Conservation (phyloP, 2,329 filamentous ascomycete genomes). For the Aspergillus brasiliensis region DNA sequence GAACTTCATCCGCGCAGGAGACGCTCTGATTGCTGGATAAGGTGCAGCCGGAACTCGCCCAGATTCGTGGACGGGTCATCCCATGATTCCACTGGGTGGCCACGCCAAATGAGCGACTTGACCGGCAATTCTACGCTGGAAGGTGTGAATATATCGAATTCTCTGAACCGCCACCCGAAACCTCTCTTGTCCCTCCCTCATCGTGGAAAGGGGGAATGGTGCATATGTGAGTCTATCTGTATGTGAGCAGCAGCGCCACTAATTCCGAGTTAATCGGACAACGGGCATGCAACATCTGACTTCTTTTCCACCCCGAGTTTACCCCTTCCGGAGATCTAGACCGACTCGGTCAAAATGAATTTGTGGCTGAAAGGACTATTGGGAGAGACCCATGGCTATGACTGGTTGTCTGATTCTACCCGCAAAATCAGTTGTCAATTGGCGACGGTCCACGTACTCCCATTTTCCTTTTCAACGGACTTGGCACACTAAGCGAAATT, state of each 20-base stretch:
- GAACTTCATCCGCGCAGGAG: slow-evolving; percentile 9
- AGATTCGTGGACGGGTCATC: neutral
- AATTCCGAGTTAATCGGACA: neutral
- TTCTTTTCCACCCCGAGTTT: neutral
- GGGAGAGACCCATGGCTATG: neutral
- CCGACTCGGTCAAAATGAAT: neutral
- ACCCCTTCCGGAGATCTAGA: slow-evolving; percentile 1
- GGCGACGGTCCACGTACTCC: slow-evolving; percentile 1
- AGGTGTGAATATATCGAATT: neutral
- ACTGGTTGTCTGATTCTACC: slow-evolving; percentile 1
- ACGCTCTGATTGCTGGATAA: slow-evolving; percentile 15
- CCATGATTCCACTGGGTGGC: neutral
- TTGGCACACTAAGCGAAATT: slow-evolving; percentile 6
- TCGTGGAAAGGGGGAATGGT: neutral
- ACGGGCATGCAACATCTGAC: neutral
- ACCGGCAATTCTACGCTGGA: neutral
- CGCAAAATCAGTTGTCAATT: slow-evolving; percentile 4
- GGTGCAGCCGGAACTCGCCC: neutral
- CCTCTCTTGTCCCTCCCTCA: neutral
- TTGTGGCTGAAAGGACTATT: neutral
- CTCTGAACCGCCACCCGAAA: neutral
- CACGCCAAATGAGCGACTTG: neutral
- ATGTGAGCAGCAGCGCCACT: neutral
- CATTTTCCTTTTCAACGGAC: slow-evolving; percentile 1
- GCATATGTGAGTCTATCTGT: neutral